Evolutionary conservation across 208 protist genomes (phyloP).

Genomic region (Tritrichomonas musculus): DNA sequence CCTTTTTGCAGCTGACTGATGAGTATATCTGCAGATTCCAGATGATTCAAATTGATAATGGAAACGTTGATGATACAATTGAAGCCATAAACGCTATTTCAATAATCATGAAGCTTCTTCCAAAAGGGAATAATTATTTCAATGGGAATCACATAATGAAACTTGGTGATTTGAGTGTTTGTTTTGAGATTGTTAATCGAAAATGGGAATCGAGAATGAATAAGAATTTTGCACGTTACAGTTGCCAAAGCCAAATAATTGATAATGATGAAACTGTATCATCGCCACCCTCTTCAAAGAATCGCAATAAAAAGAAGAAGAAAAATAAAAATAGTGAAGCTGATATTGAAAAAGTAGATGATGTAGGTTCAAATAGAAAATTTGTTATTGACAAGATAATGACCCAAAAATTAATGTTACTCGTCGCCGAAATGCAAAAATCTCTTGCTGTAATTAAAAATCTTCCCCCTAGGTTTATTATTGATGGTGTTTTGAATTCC

Average conservation of each 20-base stretch:
- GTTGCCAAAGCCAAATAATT: too few species aligned
- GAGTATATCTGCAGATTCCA: background rate
- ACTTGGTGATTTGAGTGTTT: too few species aligned
- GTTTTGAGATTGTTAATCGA: too few species aligned
- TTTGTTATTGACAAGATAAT: too few species aligned
- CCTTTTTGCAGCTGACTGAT: background rate
- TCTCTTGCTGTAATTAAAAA: background rate
- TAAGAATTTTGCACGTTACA: too few species aligned
- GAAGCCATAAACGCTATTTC: background rate
- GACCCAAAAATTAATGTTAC: background rate
- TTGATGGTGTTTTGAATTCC: background rate
- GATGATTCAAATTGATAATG: background rate
- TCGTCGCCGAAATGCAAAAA: background rate
- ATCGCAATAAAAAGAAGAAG: too few species aligned
- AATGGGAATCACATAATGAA: too few species aligned
- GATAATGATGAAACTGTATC: too few species aligned
- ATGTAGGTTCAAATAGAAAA: too few species aligned
- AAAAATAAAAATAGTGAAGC: too few species aligned
- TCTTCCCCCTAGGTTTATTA: background rate
- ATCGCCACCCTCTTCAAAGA: too few species aligned
- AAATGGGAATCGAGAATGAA: too few species aligned
- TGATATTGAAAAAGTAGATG: background rate
- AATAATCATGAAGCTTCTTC: background rate
- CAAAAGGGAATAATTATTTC: background rate
- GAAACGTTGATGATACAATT: background rate